Evolutionary conservation across 2,329 filamentous ascomycete genomes (phyloP).

Genomic region (Leptosphaerulina australis): DNA sequence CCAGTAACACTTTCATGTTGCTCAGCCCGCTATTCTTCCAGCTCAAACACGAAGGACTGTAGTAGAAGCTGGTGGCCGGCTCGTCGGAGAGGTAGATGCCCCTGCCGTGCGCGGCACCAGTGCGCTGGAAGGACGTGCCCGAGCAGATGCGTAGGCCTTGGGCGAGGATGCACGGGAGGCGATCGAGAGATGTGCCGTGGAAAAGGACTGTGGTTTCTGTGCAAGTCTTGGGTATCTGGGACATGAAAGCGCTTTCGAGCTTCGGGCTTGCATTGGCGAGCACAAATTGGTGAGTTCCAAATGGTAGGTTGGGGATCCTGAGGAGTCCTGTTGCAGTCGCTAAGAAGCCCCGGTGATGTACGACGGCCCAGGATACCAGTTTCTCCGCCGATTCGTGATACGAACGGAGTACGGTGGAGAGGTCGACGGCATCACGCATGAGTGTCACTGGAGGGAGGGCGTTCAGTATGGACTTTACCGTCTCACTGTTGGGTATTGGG

Average conservation of each 20-base stretch:
- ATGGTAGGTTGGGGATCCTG: slow-evolving; percentile 36
- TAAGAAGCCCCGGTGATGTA: slow-evolving; percentile 39
- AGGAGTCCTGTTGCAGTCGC: slow-evolving; percentile 32
- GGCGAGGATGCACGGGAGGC: slow-evolving; percentile 40
- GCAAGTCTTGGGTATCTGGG: slow-evolving; percentile 14
- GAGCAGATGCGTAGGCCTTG: slow-evolving; percentile 37
- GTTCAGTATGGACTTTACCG: slow-evolving; percentile 31
- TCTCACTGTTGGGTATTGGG: slow-evolving; percentile 24
- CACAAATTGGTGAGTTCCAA: slow-evolving; percentile 42
- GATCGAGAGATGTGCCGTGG: slow-evolving; percentile 43
- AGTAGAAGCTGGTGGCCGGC: slow-evolving; percentile 33
- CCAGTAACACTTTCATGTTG: slow-evolving; percentile 39
- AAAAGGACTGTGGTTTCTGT: slow-evolving; percentile 38
- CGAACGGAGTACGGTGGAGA: slow-evolving; percentile 21
- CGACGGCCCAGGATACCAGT: slow-evolving; percentile 40
- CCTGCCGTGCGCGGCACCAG: slow-evolving; percentile 40
- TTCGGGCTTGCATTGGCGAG: slow-evolving; percentile 37
- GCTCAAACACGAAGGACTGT: slow-evolving; percentile 25
- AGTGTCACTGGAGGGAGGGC: slow-evolving; percentile 30
- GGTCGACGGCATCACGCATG: slow-evolving; percentile 25
- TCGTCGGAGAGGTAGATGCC: slow-evolving; percentile 45
- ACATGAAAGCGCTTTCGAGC: slow-evolving; percentile 32
- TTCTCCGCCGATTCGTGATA: slow-evolving; percentile 32
- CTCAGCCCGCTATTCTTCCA: slow-evolving; percentile 37
- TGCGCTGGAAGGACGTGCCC: slow-evolving; percentile 39